These are phyloP conservation scores for Chrysosporium queenslandicum DNA, from an alignment of 2,329 filamentous ascomycete species.

Conservation along the genomic window DNA sequence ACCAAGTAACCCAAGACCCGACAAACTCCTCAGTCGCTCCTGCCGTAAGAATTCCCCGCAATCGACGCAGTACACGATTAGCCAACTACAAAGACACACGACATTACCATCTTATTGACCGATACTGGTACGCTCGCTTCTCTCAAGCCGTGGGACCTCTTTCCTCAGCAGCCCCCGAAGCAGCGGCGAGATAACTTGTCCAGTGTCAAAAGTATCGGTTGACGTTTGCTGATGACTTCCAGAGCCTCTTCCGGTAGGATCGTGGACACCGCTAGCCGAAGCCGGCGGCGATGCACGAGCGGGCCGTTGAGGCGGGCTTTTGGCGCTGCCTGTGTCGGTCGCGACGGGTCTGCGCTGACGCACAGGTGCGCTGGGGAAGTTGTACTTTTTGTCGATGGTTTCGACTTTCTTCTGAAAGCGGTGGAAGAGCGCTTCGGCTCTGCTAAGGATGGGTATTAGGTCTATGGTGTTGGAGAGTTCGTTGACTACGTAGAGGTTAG, in stretches of 20 bases:
- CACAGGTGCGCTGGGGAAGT: constrained; percentile 56
- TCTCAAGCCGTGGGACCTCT: constrained; percentile 37
- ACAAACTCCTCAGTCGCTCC: too few species aligned
- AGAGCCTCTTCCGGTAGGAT: not conserved
- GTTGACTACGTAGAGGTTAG: constrained; percentile 55
- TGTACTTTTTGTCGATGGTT: constrained; percentile 81
- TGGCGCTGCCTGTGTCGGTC: not conserved
- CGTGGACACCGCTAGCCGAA: constrained; percentile 6
- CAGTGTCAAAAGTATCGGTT: constrained; percentile 21
- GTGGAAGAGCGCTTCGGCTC: constrained; percentile 79
- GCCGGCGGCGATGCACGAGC: not conserved
- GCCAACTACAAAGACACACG: not conserved
- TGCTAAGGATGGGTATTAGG: constrained; percentile 70
- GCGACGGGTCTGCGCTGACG: constrained; percentile 13
- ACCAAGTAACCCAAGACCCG: too few species aligned
- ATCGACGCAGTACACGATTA: too few species aligned
- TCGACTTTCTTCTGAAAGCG: constrained; percentile 83
- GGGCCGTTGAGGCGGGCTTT: not conserved
- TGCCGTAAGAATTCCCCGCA: too few species aligned
- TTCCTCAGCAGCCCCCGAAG: constrained; percentile 52
- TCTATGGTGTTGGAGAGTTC: constrained; percentile 92
- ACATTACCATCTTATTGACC: not conserved
- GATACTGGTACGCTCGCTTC: not conserved
- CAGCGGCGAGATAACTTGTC: constrained; percentile 54
- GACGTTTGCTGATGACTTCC: constrained; percentile 12